Evolutionary conservation across 2,329 filamentous ascomycete genomes (phyloP).

Genomic region (Penicillium sp.): DNA sequence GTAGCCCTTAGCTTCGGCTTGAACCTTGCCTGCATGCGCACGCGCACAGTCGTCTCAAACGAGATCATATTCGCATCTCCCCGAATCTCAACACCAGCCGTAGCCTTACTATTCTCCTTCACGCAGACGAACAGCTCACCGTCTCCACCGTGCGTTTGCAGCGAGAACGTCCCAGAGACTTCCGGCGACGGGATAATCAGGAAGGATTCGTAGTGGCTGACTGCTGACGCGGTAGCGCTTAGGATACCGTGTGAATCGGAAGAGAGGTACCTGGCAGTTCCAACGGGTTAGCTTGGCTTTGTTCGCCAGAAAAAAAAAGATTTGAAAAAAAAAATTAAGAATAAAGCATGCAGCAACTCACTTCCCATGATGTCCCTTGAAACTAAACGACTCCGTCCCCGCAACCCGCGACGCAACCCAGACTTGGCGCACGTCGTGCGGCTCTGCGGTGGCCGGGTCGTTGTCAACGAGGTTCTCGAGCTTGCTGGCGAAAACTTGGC

Average conservation of each 20-base stretch:
- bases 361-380: constrained; percentile 88
- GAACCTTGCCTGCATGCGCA: constrained; percentile 93
- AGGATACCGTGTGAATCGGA: constrained; percentile 80
- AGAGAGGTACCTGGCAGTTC: constrained; percentile 76
- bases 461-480: constrained; percentile 86
- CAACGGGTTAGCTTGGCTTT: no score
- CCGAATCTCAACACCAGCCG: constrained; percentile 60
- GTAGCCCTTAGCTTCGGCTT: constrained; percentile 76
- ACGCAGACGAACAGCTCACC: constrained; percentile 67
- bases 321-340: no score
- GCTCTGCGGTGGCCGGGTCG: constrained; percentile 80
- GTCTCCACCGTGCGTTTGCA: constrained; percentile 59
- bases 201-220: constrained; percentile 81
- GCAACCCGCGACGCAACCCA: constrained; percentile 84
- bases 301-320: no score
- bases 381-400: constrained; percentile 74
- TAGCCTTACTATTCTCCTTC: constrained; percentile 51
- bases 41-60: constrained; percentile 68
- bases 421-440: constrained; percentile 91
- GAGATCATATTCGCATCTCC: constrained; percentile 68
- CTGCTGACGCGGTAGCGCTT: constrained; percentile 72
- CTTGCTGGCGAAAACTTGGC: constrained; percentile 75
- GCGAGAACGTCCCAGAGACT: constrained; percentile 66
- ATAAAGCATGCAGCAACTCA: no score
- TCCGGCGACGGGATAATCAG: constrained; percentile 59